Percentiles rank a stretch among this genome's conserved stretches.
Conservation (phyloP, 2,329 filamentous ascomycete species). For the Fusarium siculi region DNA sequence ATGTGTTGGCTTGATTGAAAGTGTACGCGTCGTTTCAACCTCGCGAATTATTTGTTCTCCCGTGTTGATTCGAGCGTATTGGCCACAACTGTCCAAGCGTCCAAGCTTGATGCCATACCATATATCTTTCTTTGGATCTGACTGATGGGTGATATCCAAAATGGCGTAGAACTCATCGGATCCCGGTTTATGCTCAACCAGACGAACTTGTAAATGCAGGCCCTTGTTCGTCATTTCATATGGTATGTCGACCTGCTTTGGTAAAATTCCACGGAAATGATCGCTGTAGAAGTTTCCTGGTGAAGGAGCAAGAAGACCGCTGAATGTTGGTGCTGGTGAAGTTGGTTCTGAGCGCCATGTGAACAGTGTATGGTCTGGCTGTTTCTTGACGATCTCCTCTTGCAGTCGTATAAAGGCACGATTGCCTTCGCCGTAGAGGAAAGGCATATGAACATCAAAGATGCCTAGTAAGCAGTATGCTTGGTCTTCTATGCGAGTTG, state of each 20-base stretch:
- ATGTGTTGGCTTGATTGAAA: not conserved
- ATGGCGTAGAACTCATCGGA: conserved; percentile 9
- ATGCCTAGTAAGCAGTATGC: conserved; percentile 47
- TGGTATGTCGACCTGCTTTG: not conserved
- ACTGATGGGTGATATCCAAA: not conserved
- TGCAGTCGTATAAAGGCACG: conserved; percentile 40
- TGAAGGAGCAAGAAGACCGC: conserved; percentile 16
- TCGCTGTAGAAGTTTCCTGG: not conserved
- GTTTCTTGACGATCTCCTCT: conserved; percentile 36
- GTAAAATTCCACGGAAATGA: not conserved
- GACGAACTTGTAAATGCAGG: not conserved
- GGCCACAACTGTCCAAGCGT: not conserved
- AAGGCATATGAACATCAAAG: conserved; percentile 46
- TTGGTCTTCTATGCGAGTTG: conserved; percentile 42
- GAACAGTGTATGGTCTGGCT: conserved; percentile 6
- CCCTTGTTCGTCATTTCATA: conserved; percentile 23
- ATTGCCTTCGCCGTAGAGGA: conserved; percentile 45
- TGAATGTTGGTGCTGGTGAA: not conserved
- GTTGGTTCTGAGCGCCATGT: not conserved
- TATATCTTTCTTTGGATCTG: not conserved
- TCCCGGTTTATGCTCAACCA: not conserved
- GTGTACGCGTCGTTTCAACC: not conserved
- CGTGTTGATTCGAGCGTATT: conserved; percentile 8
- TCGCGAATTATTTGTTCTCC: not conserved
- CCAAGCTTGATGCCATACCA: conserved; percentile 8